These are phyloP conservation scores for Bremia lactucae DNA, from an alignment of 352 stramenopile species.

Conservation along the genomic window DNA sequence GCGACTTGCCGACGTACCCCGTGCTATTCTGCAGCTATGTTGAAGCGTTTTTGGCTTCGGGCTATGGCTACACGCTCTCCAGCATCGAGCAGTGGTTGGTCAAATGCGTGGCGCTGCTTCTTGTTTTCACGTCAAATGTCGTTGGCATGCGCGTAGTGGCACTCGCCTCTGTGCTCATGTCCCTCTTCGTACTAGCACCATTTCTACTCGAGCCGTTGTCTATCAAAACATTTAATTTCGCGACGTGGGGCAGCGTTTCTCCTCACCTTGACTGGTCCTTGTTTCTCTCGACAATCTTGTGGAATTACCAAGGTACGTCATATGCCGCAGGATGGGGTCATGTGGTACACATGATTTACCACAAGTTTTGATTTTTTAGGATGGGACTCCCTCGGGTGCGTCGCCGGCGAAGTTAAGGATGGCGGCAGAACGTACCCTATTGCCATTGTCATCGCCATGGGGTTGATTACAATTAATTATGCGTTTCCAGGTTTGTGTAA, in stretches of 20 bases:
- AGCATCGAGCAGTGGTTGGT: slow-evolving; percentile 52
- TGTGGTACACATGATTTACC: not conserved
- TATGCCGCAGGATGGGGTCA: not conserved
- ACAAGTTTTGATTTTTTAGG: slow-evolving; percentile 11
- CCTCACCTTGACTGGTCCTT: slow-evolving; percentile 71
- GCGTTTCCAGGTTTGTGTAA: slow-evolving; percentile 44
- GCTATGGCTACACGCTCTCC: slow-evolving; percentile 41
- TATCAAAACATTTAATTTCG: slow-evolving; percentile 59
- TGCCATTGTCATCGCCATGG: slow-evolving; percentile 69
- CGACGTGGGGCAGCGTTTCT: slow-evolving; percentile 58
- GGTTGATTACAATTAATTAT: slow-evolving; percentile 80
- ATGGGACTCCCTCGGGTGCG: slow-evolving; percentile 76
- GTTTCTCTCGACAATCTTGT: slow-evolving; percentile 81
- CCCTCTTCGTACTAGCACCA: slow-evolving; percentile 67
- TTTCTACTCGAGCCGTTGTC: slow-evolving; percentile 71
- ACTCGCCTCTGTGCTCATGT: slow-evolving; percentile 69
- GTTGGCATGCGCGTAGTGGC: slow-evolving; percentile 72
- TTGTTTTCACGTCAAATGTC: slow-evolving; percentile 62
- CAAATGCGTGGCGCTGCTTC: slow-evolving; percentile 52
- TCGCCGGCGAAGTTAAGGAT: slow-evolving; percentile 80
- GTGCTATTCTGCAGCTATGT: slow-evolving; percentile 82
- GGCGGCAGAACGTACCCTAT: slow-evolving; percentile 73
- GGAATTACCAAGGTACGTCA: slow-evolving; percentile 68
- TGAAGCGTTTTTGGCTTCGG: slow-evolving; percentile 60
- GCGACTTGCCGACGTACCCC: slow-evolving; percentile 73